Evolutionary conservation across 2,329 filamentous ascomycete genomes (phyloP).

Genomic region (Alternaria atra): DNA sequence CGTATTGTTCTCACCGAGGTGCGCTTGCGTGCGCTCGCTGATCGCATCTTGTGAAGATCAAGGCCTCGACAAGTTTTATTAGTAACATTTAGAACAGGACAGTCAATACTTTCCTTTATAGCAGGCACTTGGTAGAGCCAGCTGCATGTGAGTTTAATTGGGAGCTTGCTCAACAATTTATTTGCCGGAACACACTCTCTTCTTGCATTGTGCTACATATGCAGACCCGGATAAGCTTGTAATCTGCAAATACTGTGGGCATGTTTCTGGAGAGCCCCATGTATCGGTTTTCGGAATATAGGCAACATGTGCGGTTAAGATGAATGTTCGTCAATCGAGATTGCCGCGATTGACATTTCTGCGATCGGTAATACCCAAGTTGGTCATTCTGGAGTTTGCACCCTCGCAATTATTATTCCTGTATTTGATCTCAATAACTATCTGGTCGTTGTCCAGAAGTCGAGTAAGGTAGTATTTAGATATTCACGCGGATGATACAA

Average conservation of each 20-base stretch:
- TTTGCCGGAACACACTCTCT: background rate
- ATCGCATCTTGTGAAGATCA: too few species aligned
- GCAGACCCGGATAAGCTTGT: background rate
- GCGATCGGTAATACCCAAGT: too few species aligned
- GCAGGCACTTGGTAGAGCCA: background rate
- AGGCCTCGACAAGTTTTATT: background rate
- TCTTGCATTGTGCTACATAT: background rate
- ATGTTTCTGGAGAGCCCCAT: too few species aligned
- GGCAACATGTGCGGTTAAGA: too few species aligned
- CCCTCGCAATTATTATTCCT: too few species aligned
- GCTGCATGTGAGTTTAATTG: background rate
- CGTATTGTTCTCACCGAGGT: background rate
- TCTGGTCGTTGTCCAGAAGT: background rate
- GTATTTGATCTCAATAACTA: too few species aligned
- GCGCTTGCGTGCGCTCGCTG: background rate
- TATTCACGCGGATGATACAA: background rate
- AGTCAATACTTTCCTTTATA: background rate
- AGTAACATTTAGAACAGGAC: background rate
- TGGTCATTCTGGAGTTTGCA: too few species aligned
- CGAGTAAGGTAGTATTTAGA: background rate
- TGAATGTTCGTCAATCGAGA: too few species aligned
- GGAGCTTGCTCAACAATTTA: background rate
- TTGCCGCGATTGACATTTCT: too few species aligned
- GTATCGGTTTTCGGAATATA: too few species aligned
- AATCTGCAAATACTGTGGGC: background rate